Evolutionary conservation across 768 basidiomycete species (phyloP).

Genomic region (Lactifluus volemus): DNA sequence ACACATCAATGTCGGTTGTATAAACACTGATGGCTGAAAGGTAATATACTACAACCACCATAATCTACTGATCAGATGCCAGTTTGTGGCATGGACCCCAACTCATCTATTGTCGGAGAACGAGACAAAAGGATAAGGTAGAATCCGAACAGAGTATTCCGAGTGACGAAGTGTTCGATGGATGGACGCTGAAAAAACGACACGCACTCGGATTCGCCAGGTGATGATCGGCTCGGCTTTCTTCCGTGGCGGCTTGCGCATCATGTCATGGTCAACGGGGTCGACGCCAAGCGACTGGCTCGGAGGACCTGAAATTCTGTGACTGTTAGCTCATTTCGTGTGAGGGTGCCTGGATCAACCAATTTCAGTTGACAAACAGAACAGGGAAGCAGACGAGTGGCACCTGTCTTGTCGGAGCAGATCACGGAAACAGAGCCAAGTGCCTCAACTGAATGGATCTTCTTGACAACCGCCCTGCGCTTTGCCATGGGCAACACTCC

Average conservation of each 20-base stretch:
- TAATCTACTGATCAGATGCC: too few species aligned
- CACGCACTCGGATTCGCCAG: conserved; percentile 58
- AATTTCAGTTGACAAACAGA: background rate
- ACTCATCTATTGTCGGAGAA: too few species aligned
- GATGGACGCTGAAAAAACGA: conserved; percentile 87
- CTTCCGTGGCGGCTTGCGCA: conserved; percentile 86
- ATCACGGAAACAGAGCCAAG: conserved; percentile 95
- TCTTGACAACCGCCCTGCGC: conserved; percentile 95
- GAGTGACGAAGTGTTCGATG: conserved; percentile 64
- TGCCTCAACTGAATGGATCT: conserved; percentile 89
- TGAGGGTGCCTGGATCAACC: conserved; percentile 59
- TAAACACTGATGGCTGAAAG: too few species aligned
- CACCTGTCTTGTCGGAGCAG: conserved; percentile 94
- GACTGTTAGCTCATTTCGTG: conserved; percentile 94
- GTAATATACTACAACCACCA: too few species aligned
- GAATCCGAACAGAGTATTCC: too few species aligned
- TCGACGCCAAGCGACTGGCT: conserved; percentile 96
- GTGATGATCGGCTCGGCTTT: conserved; percentile 90
- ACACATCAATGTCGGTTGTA: too few species aligned
- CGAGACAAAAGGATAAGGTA: too few species aligned
- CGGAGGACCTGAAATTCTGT: conserved; percentile 78
- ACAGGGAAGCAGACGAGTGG: conserved; percentile 13
- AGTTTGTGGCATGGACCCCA: too few species aligned
- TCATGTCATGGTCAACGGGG: conserved; percentile 87
- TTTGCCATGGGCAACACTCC: conserved; percentile 93